Conservation (phyloP, 2,329 filamentous ascomycete genomes). For the Pseudophaeomoniella oleicola region DNA sequence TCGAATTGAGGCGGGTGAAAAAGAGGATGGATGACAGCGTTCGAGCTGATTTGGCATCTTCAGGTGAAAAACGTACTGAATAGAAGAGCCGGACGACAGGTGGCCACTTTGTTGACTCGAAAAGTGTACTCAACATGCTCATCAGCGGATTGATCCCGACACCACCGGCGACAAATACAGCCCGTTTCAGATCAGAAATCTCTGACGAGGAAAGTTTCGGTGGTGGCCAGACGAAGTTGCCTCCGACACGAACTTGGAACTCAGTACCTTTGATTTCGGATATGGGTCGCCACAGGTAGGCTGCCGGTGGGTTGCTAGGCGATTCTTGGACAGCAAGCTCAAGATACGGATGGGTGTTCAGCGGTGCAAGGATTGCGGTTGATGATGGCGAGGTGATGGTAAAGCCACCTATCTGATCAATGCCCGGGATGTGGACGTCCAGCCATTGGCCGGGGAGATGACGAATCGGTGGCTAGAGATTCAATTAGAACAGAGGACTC, state of each 20-base stretch:
- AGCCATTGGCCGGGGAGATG: constrained; percentile 82
- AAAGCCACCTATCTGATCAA: constrained; percentile 65
- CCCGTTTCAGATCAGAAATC: constrained; percentile 31
- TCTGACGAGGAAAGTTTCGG: constrained; percentile 24
- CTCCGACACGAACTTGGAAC: constrained; percentile 59
- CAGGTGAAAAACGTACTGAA: not conserved
- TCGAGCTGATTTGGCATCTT: constrained; percentile 5
- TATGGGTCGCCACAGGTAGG: constrained; percentile 55
- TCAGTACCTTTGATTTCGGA: constrained; percentile 40
- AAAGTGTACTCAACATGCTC: constrained; percentile 13
- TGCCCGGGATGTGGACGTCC: constrained; percentile 59
- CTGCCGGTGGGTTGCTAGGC: constrained; percentile 55
- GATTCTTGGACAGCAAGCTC: constrained; percentile 68
- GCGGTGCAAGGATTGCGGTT: constrained; percentile 25
- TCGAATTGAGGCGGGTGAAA: not conserved
- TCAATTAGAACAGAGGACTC: too few species aligned
- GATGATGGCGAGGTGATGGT: constrained; percentile 69
- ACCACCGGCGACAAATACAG: constrained; percentile 66
- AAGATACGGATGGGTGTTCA: constrained; percentile 35
- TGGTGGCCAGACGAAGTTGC: constrained; percentile 68
- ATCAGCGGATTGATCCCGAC: constrained; percentile 54
- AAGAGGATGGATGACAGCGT: constrained; percentile 12
- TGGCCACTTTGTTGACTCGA: not conserved
- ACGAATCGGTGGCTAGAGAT: constrained; percentile 30
- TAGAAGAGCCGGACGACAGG: not conserved